Evolutionary conservation across 768 basidiomycete genomes (phyloP), one percentile per base, ranked within the genome.

Genomic region (Xanthoconium stramineum): DNA sequence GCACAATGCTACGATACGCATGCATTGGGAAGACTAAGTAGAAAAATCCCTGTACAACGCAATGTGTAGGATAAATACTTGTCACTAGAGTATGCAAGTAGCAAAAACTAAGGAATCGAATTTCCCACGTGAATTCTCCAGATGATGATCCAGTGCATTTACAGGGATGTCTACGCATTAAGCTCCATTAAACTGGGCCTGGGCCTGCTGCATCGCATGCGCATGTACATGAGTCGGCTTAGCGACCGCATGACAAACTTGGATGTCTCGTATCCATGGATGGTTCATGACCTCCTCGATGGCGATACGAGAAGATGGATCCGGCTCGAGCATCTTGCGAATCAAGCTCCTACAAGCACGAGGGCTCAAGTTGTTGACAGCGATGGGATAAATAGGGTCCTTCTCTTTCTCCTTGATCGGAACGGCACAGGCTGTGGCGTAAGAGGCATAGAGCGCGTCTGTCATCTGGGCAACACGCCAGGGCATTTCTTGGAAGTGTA

Each of bases 401-500:
- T 67, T 70, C 35, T 64, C 68, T 33, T 70, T 68, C 49, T 71
- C 71, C 50, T 62, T 71, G 61, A 62, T 14, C n/a, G 66, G 67
- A 33, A 38, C 52, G 15, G 58, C 47, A 61, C 80, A 83, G 3
- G 74, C 72, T 3, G 66, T 53, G 33, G 75, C 81, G 69, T 98
- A 99, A 3, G 88, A 76, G 1, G 85, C 78, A 72, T 93, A 99
- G 11, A 96, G 81, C 10, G 80, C 72, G 69, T 99, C 96, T 10
- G 84, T 76, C 17, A 77, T 74, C 69, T 98, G 95, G 35, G 96
- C 96, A 3, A 89, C 91, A 56, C 95, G 89, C 96, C 97, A 99
- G 3, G 96, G 96, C 50, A 99, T 83, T 71, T 99, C 96, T 70
- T 94, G 90, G 79, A 97, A 97, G 73, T 93, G 94, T 65, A 98